Conservation (phyloP, 768 basidiomycete species). For the Hericium rajendrae region DNA sequence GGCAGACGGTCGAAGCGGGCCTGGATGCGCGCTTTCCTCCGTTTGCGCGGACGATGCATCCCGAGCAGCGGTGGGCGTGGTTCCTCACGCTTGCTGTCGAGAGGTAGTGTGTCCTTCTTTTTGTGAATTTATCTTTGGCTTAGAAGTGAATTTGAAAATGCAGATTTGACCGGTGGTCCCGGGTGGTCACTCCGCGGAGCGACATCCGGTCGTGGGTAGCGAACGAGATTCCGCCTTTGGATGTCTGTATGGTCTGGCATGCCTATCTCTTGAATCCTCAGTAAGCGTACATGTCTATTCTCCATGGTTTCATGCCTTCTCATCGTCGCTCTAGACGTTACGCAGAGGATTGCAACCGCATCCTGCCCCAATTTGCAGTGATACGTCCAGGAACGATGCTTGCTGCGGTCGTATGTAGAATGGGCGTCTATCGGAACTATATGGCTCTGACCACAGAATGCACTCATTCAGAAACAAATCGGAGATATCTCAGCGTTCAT, state of each 20-base stretch:
- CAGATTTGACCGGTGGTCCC: slow-evolving; percentile 26
- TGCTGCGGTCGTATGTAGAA: slow-evolving; percentile 1
- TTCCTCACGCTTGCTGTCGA: slow-evolving; percentile 28
- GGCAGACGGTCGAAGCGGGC: slow-evolving; percentile 20
- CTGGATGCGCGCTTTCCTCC: slow-evolving; percentile 21
- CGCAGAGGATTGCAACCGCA: slow-evolving; percentile 12
- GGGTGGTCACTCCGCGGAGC: slow-evolving; percentile 11
- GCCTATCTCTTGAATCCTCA: slow-evolving; percentile 29
- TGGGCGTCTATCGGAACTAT: background rate
- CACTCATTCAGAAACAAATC: slow-evolving; percentile 4
- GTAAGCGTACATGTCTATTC: slow-evolving; percentile 12
- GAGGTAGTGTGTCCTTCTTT: slow-evolving; percentile 15
- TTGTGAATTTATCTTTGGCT: background rate
- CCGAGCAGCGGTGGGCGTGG: slow-evolving; percentile 25
- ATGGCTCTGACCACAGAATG: too few relatives aligned
- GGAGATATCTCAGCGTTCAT: slow-evolving; percentile 9
- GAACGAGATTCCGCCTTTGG: slow-evolving; percentile 24
- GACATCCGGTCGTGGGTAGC: slow-evolving; percentile 18
- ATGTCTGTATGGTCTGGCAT: slow-evolving; percentile 34
- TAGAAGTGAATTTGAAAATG: background rate
- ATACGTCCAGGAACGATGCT: background rate
- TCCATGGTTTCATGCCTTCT: background rate
- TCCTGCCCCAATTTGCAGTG: background rate
- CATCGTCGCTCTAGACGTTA: slow-evolving; percentile 6
- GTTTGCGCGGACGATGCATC: slow-evolving; percentile 18